A percentile compares a stretch with the other conserved stretches of the same genome.
These are phyloP conservation scores for Syzygium aromaticum DNA, from an alignment of 345 rosid species.

Conservation along the genomic window DNA sequence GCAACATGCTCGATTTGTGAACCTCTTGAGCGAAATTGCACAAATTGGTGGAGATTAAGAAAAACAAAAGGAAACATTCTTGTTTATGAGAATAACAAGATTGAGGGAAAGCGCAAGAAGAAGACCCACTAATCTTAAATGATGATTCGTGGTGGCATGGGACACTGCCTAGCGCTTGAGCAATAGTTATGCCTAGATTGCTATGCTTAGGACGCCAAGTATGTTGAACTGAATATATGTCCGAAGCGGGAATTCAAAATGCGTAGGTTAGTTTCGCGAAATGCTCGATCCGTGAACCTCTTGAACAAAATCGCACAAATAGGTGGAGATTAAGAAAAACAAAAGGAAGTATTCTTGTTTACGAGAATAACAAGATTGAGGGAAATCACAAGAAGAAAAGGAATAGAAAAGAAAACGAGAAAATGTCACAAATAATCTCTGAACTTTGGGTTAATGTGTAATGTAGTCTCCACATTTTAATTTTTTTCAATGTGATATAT, in stretches of 20 bases:
- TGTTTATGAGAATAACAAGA: not conserved
- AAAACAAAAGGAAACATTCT: not conserved
- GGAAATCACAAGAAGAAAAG: not conserved
- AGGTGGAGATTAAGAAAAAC: not conserved
- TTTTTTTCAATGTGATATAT: no score
- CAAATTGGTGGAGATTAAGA: not conserved
- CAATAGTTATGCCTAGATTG: no score
- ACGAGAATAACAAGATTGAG: not conserved
- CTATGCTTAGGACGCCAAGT: no score
- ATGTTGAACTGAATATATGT: not conserved
- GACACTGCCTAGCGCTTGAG: no score
- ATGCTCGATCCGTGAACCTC: fast-evolving
- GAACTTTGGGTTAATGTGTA: no score
- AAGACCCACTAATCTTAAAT: no score
- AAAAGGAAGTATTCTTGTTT: not conserved
- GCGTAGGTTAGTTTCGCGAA: fast-evolving
- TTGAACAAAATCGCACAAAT: not conserved
- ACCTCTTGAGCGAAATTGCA: not conserved
- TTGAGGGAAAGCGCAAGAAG: not conserved
- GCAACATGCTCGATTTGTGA: fast-evolving
- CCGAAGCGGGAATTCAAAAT: not conserved
- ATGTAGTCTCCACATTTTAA: no score
- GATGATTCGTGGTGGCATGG: no score
- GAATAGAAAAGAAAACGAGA: no score
- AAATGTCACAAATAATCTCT: no score